A percentile compares a stretch with the other conserved stretches of the same genome.
Evolutionary conservation across 2,329 filamentous ascomycete species (phyloP).

Genomic region (Aspergillus uvarum): DNA sequence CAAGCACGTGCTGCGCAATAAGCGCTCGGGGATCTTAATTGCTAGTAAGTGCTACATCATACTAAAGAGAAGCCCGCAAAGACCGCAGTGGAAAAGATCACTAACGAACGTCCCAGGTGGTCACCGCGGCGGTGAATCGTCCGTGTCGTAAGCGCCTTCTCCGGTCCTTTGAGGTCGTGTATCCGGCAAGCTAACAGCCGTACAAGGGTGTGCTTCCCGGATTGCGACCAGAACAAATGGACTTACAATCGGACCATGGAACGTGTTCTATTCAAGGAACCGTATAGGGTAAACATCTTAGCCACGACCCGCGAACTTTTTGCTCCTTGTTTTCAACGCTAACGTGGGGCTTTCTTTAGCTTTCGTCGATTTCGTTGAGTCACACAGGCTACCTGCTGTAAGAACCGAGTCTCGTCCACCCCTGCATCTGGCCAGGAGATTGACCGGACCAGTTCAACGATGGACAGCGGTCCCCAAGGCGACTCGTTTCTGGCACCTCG

Average conservation of each 20-base stretch:
- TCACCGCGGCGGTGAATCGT: constrained; percentile 29
- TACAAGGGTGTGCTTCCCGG: constrained; percentile 34
- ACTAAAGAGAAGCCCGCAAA: neutral
- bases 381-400: constrained; percentile 38
- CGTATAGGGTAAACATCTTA: constrained; percentile 30
- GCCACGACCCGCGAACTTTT: neutral
- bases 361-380: constrained; percentile 39
- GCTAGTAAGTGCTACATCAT: constrained; percentile 29
- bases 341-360: constrained; percentile 19
- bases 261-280: constrained; percentile 32
- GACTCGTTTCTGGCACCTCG: constrained; percentile 33
- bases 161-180: neutral
- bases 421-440: constrained; percentile 1
- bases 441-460: constrained; percentile 33
- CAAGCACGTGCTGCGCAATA: constrained; percentile 35
- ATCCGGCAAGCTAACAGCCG: constrained; percentile 5
- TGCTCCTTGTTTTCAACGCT: neutral
- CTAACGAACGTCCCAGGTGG: constrained; percentile 26
- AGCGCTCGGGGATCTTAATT: constrained; percentile 36
- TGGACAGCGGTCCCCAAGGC: constrained; percentile 36
- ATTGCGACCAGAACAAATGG: constrained; percentile 32
- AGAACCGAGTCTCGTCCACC: constrained; percentile 10
- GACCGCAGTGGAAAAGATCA: constrained; percentile 1
- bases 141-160: constrained; percentile 32
- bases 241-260: constrained; percentile 36